Evolutionary conservation across 208 protist genomes (phyloP).

Genomic region (Trypanosoma caninum): DNA sequence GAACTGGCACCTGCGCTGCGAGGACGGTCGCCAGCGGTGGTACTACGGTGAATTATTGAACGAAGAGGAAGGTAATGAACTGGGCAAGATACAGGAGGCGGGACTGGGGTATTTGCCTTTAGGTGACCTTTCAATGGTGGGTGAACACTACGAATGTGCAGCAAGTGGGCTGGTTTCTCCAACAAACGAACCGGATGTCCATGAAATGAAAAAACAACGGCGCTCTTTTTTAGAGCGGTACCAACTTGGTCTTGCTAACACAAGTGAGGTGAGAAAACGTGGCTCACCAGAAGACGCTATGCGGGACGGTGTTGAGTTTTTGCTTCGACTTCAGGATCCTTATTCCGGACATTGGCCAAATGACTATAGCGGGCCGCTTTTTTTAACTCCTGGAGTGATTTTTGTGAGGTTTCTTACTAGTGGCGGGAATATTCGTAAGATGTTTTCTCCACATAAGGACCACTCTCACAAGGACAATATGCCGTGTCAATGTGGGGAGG

Average conservation of each 20-base stretch:
- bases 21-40: slow-evolving; percentile 90
- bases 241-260: slow-evolving; percentile 45
- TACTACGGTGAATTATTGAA: slow-evolving; percentile 48
- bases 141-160: slow-evolving; percentile 22
- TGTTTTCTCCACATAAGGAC: slow-evolving; percentile 54
- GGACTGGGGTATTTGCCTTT: slow-evolving; percentile 27
- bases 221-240: slow-evolving; percentile 65
- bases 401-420: slow-evolving; percentile 91
- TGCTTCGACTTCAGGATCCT: slow-evolving; percentile 80
- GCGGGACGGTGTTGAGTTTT: slow-evolving; percentile 65
- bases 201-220: slow-evolving; percentile 33
- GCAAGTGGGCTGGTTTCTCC: slow-evolving; percentile 3
- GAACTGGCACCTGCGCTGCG: slow-evolving; percentile 78
- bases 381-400: slow-evolving; percentile 92
- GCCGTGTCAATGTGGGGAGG: slow-evolving; percentile 47
- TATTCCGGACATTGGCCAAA: slow-evolving; percentile 97
- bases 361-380: slow-evolving; percentile 97
- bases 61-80: slow-evolving; percentile 58
- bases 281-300: slow-evolving; percentile 36
- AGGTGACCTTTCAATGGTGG: slow-evolving; percentile 11
- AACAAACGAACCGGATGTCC: slow-evolving; percentile 26
- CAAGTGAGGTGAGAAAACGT: slow-evolving; percentile 1
- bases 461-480: slow-evolving; percentile 44
- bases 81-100: slow-evolving; percentile 47
- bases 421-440: slow-evolving; percentile 40